Conservation (phyloP, 805 yeast species). For the Komagataella populi region DNA sequence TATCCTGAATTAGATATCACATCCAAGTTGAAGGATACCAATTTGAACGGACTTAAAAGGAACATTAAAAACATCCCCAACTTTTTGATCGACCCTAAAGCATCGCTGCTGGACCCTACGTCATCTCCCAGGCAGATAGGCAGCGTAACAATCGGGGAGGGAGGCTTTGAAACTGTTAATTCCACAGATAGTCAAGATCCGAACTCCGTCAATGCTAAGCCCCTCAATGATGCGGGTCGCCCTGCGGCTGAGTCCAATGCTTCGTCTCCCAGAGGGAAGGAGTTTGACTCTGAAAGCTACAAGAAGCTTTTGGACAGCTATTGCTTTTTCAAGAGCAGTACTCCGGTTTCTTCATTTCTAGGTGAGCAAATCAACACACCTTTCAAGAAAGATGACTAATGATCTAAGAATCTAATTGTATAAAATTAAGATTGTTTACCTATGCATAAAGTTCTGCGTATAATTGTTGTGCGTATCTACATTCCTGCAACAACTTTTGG, state of each 20-base stretch:
- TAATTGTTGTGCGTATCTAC: no score
- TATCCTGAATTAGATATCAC: background rate
- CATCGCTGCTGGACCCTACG: background rate
- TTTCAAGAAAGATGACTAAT: background rate
- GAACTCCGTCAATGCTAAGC: background rate
- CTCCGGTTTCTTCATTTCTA: conserved; percentile 17
- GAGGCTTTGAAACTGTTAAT: background rate
- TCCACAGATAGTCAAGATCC: no score
- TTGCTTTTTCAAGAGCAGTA: conserved; percentile 39
- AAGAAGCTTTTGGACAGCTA: conserved; percentile 43
- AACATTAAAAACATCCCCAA: background rate
- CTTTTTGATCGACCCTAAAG: background rate
- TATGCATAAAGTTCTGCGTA: background rate
- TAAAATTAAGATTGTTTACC: background rate
- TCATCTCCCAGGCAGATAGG: background rate
- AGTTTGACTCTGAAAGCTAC: conserved; percentile 36
- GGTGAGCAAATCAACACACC: conserved; percentile 3
- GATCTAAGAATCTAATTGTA: background rate
- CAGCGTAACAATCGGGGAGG: background rate
- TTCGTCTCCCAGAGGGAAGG: conserved; percentile 12
- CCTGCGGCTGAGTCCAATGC: background rate
- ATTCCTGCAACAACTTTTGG: background rate
- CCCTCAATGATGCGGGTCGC: background rate
- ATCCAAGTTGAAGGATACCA: background rate
- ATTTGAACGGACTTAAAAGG: background rate